phyloP scores from a whole-genome alignment of 108 stramenopile species.

The Mediolabrus comicus region DNA sequence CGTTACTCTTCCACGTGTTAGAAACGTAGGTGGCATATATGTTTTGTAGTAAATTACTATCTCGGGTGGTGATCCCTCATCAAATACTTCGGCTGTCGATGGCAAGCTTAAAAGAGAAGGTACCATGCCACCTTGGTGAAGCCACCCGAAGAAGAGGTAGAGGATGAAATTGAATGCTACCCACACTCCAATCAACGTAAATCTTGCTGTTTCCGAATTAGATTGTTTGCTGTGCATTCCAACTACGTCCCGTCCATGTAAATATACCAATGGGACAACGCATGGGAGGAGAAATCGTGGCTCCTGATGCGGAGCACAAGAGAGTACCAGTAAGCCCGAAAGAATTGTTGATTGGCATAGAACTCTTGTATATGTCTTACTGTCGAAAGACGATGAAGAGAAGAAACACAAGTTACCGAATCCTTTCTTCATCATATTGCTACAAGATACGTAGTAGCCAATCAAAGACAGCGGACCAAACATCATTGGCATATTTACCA shows the following conservation, averaged over 20 bases:
- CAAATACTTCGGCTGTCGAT: background rate
- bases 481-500: slow-evolving; percentile 80
- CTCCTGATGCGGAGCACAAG: slow-evolving; percentile 83
- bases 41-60: slow-evolving; percentile 63
- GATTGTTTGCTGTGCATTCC: background rate
- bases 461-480: slow-evolving; percentile 66
- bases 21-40: slow-evolving; percentile 82
- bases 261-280: slow-evolving; percentile 54
- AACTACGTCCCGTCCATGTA: slow-evolving; percentile 33
- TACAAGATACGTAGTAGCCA: slow-evolving; percentile 19
- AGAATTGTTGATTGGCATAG: slow-evolving; percentile 41
- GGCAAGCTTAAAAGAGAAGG: slow-evolving; percentile 40
- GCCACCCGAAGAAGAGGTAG: slow-evolving; percentile 62
- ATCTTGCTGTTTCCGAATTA: background rate
- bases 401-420: background rate
- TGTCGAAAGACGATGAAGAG: background rate
- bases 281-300: slow-evolving; percentile 76
- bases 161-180: slow-evolving; percentile 65
- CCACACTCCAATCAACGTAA: slow-evolving; percentile 26
- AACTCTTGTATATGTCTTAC: background rate
- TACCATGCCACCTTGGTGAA: slow-evolving; percentile 73
- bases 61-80: slow-evolving; percentile 5
- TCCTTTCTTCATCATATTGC: background rate
- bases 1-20: slow-evolving; percentile 17
- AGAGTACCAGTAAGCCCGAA: slow-evolving; percentile 56